Conservation (phyloP, 1,284 basidiomycete genomes). For the Exobasidium cylindrosporum region DNA sequence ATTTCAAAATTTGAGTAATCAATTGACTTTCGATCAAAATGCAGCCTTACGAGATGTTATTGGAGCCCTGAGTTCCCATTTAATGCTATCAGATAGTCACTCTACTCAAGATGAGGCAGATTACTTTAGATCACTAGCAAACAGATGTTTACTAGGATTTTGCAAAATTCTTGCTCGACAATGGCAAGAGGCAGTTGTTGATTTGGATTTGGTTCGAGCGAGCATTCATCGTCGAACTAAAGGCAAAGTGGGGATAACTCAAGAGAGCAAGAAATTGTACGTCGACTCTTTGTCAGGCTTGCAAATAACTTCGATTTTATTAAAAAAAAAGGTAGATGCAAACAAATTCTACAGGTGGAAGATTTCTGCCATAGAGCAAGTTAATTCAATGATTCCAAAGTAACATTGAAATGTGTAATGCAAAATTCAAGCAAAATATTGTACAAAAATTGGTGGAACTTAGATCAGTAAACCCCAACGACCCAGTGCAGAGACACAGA, state of each 20-base stretch:
- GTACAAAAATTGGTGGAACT: neutral
- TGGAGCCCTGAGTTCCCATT: neutral
- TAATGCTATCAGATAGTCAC: neutral
- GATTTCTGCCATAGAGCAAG: neutral
- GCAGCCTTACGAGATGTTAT: neutral
- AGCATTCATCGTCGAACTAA: neutral
- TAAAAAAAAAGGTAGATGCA: neutral
- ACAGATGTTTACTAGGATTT: neutral
- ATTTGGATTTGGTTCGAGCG: neutral
- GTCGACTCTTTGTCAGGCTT: neutral
- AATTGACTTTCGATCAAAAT: neutral
- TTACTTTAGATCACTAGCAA: neutral
- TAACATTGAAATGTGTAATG: too few species aligned
- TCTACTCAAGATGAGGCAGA: neutral
- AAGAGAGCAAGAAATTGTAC: neutral
- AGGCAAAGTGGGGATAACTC: neutral
- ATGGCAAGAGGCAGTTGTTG: neutral
- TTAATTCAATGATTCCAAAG: too few species aligned
- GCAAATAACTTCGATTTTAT: neutral
- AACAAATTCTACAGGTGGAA: neutral
- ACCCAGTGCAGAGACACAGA: conserved; percentile 37
- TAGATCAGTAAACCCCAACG: conserved; percentile 42
- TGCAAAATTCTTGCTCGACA: neutral
- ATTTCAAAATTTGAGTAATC: neutral
- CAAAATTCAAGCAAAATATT: too few species aligned